Evolutionary conservation across 768 basidiomycete species (phyloP), one percentile per base, ranked within the genome.

Genomic region (Boletus insuetus): DNA sequence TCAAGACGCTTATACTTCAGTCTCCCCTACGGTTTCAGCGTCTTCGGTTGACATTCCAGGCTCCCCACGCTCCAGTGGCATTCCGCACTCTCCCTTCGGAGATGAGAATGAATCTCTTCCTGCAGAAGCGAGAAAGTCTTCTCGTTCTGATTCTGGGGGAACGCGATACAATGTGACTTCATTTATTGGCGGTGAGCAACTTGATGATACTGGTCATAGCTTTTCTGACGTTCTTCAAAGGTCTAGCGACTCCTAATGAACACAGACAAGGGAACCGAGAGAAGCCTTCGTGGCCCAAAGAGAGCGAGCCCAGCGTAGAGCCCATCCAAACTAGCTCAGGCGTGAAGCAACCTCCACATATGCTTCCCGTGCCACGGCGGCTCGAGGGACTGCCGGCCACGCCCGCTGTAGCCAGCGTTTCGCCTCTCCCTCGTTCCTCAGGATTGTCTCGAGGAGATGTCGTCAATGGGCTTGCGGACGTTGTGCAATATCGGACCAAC

Each of bases 91-190:
- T 26, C 58, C 64, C 38, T 41, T 46, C 4, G 51, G 48, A 3
- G 61, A 57, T 54, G 60, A 62, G 11, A 59, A 48, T 14, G 52
- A 56, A 40, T 19, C 45, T 8, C 40, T 63, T 40, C 45, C 60
- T 46, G 40, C 43, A 3, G 53, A 58, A n/a, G 56, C 61, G 11
- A 58, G 60, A 38, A 59, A 57, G 40, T 44, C 47, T 41, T 50
- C 58, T 20, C 68, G 72, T 52, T 64, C 69, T 46, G 70, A 74
- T 42, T 81, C 82, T n/a, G 69, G 64, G 12, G 82, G 74, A 14
- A 84, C 79, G 0, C 82, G 79, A 54, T 87, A 83, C 62, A 87
- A 89, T 54, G 85, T 89, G 19, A 89, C 87, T 16, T 89, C 87
- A 1, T 89, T 89, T 64, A 86, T 89, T 58, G 82, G 72, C 41